Evolutionary conservation across 352 stramenopile genomes (phyloP).

Genomic region (Phytophthora pinifolia): DNA sequence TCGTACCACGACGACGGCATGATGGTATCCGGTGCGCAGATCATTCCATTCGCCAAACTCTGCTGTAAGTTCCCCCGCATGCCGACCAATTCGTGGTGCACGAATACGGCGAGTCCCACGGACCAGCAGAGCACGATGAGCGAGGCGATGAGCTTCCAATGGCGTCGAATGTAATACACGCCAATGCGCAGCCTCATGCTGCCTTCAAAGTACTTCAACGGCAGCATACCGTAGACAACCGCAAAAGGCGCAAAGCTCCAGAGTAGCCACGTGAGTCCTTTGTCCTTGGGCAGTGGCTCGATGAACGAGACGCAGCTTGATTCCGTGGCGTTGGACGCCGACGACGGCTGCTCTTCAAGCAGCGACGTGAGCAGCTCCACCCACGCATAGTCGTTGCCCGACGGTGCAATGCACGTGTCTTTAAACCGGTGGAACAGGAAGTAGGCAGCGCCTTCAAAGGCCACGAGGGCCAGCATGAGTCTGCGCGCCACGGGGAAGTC

Average conservation of each 20-base stretch:
- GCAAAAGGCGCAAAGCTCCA: slow-evolving; percentile 70
- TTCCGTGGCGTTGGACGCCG: slow-evolving; percentile 11
- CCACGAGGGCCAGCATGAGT: slow-evolving; percentile 63
- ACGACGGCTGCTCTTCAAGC: slow-evolving; percentile 12
- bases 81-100: slow-evolving; percentile 51
- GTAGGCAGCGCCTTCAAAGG: slow-evolving; percentile 56
- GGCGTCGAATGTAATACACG: slow-evolving; percentile 72
- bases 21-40: slow-evolving; percentile 42
- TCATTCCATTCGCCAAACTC: slow-evolving; percentile 38
- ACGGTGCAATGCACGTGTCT: slow-evolving; percentile 37
- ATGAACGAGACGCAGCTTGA: slow-evolving; percentile 37
- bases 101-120: slow-evolving; percentile 61
- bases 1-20: slow-evolving; percentile 52
- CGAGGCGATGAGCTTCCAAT: slow-evolving; percentile 73
- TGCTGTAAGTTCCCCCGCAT: slow-evolving; percentile 44
- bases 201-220: slow-evolving; percentile 68
- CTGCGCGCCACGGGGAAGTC: slow-evolving; percentile 59
- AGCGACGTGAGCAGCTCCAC: slow-evolving; percentile 23
- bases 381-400: slow-evolving; percentile 33
- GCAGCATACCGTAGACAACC: slow-evolving; percentile 56
- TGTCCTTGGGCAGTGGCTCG: slow-evolving; percentile 25
- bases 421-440: slow-evolving; percentile 51
- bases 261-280: slow-evolving; percentile 39
- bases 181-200: slow-evolving; percentile 67
- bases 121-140: slow-evolving; percentile 72